Conservation (phyloP, 2,329 filamentous ascomycete genomes). For the Ophiocordyceps camponoti-leonardi region DNA sequence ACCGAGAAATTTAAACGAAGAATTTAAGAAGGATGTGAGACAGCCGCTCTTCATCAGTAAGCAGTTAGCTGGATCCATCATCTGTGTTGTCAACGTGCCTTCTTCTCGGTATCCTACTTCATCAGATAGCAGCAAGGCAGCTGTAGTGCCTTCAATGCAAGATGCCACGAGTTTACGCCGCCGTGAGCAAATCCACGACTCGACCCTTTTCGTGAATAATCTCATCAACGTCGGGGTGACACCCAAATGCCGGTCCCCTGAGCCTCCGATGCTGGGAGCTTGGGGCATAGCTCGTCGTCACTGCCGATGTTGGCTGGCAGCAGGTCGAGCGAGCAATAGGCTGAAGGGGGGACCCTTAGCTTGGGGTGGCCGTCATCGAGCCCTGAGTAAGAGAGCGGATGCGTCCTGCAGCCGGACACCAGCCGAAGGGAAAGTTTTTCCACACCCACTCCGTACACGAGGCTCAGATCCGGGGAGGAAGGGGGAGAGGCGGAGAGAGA, state of each 20-base stretch:
- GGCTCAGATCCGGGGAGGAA: too few species aligned
- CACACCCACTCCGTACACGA: background rate
- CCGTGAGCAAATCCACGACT: background rate
- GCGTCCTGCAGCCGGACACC: background rate
- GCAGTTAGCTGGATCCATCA: too few species aligned
- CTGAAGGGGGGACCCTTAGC: background rate
- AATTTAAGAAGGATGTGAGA: background rate
- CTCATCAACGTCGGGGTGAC: background rate
- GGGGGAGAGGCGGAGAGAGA: too few species aligned
- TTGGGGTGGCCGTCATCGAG: too few species aligned
- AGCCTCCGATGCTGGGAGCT: background rate
- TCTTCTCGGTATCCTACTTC: background rate
- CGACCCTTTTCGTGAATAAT: background rate
- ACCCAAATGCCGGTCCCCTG: background rate
- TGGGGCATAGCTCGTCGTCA: background rate
- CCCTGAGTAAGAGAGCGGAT: too few species aligned
- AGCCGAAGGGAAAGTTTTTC: background rate
- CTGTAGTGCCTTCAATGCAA: background rate
- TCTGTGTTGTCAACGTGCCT: too few species aligned
- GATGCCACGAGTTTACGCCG: background rate
- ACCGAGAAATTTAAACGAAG: too few species aligned
- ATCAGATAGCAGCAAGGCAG: background rate
- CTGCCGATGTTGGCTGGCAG: background rate
- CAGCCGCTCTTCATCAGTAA: background rate
- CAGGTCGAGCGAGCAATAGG: background rate